phyloP scores from a whole-genome alignment of 2,329 filamentous ascomycete genomes.

The Neodidymelliopsis sp. region DNA sequence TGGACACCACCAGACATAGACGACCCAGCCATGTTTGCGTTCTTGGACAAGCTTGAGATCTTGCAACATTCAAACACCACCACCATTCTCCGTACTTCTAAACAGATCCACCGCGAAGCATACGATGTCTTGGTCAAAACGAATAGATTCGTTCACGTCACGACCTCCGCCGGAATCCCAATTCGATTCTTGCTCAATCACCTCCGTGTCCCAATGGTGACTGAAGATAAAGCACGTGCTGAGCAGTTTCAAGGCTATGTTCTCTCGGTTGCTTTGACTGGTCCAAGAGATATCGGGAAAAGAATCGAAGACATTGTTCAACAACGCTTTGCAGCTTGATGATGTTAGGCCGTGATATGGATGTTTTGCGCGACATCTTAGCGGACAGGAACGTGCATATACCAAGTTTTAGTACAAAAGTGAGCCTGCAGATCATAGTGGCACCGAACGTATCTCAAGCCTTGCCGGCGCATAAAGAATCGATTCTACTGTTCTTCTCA shows the following conservation, averaged over 20 bases:
- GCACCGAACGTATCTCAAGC: constrained; percentile 1
- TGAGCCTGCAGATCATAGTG: constrained; percentile 17
- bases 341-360: constrained; percentile 24
- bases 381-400: constrained; percentile 14
- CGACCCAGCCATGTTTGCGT: neutral
- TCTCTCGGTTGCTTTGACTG: constrained; percentile 15
- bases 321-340: constrained; percentile 7
- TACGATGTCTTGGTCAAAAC: constrained; percentile 26
- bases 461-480: constrained; percentile 6
- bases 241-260: constrained; percentile 23
- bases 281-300: neutral
- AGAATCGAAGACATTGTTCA: neutral
- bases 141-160: constrained; percentile 25
- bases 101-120: constrained; percentile 19
- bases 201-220: constrained; percentile 15
- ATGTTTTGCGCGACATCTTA: constrained; percentile 17
- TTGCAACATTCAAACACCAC: constrained; percentile 11
- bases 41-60: neutral
- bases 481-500: constrained; percentile 23
- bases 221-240: neutral
- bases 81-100: constrained; percentile 17
- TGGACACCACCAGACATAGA: neutral
- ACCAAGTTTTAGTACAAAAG: constrained; percentile 3
- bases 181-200: constrained; percentile 5
- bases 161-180: constrained; percentile 9